Conservation (phyloP, 2,329 filamentous ascomycete species). For the Myriosclerotinia duriaeana region DNA sequence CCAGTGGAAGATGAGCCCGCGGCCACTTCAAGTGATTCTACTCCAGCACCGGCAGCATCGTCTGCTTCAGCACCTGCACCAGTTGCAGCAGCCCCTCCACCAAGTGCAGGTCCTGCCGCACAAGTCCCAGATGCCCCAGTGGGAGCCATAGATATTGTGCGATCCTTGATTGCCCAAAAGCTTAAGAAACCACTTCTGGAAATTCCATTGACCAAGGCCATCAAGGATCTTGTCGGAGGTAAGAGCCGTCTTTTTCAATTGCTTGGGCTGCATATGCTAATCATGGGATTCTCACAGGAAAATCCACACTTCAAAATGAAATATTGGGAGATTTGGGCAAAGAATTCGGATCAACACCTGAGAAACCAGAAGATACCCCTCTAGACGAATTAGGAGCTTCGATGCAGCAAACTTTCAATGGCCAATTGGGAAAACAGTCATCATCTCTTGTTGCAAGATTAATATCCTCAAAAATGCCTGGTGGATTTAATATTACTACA, state of each 20-base stretch:
- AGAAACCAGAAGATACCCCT: constrained; percentile 97
- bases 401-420: constrained; percentile 99
- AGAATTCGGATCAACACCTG: constrained; percentile 95
- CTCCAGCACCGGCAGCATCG: constrained; percentile 45
- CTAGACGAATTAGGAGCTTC: constrained; percentile 91
- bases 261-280: constrained; percentile 24
- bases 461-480: constrained; percentile 99
- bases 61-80: constrained; percentile 52
- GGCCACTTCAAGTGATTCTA: constrained; percentile 45
- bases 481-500: constrained; percentile 97
- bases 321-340: constrained; percentile 97
- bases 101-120: constrained; percentile 81
- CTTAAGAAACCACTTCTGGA: constrained; percentile 91
- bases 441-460: constrained; percentile 88
- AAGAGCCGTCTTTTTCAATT: constrained; percentile 42
- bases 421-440: constrained; percentile 95
- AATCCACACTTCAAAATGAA: constrained; percentile 98
- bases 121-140: constrained; percentile 85
- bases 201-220: constrained; percentile 90
- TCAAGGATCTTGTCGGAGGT: constrained; percentile 98
- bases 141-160: constrained; percentile 83
- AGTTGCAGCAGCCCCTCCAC: constrained; percentile 56
- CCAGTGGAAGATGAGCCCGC: constrained; percentile 87
- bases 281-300: constrained; percentile 58
- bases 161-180: constrained; percentile 91